Evolutionary conservation across 108 stramenopile genomes (phyloP).

Genomic region (Pseudonitzschia multiseries): DNA sequence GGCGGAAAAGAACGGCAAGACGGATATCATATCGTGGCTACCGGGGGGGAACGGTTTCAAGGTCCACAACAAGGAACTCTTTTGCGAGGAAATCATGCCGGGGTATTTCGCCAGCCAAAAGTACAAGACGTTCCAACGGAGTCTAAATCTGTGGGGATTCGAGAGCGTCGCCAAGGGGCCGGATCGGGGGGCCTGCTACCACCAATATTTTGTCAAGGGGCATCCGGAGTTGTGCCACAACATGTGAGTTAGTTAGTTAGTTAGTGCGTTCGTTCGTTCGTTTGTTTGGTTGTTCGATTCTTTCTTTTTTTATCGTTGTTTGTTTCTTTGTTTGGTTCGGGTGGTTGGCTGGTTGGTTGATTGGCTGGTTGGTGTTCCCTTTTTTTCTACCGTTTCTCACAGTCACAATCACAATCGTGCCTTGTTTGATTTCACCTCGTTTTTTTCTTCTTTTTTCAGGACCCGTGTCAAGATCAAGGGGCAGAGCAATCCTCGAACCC

Average conservation of each 20-base stretch:
- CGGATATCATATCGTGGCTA: conserved; percentile 58
- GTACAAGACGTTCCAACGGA: conserved; percentile 70
- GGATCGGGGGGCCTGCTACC: conserved; percentile 57
- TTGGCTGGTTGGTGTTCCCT: too few species aligned
- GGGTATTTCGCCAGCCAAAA: conserved; percentile 54
- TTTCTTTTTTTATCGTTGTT: too few species aligned
- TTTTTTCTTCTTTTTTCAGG: neutral
- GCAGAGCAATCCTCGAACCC: conserved; percentile 9
- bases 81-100: conserved; percentile 56
- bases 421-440: neutral
- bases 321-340: too few species aligned
- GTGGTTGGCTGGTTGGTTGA: too few species aligned
- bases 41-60: conserved; percentile 62
- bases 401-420: too few species aligned
- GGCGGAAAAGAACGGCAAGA: conserved; percentile 26
- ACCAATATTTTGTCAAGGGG: conserved; percentile 36
- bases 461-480: conserved; percentile 18
- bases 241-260: conserved; percentile 5
- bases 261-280: too few species aligned
- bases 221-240: conserved; percentile 26
- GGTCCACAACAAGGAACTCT: conserved; percentile 62
- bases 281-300: too few species aligned
- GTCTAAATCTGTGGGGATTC: conserved; percentile 66
- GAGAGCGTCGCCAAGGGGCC: conserved; percentile 49
- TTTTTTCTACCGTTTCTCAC: too few species aligned